These are phyloP conservation scores for Waltergamsia citrina DNA, from an alignment of 2,329 filamentous ascomycete species.

Conservation along the genomic window DNA sequence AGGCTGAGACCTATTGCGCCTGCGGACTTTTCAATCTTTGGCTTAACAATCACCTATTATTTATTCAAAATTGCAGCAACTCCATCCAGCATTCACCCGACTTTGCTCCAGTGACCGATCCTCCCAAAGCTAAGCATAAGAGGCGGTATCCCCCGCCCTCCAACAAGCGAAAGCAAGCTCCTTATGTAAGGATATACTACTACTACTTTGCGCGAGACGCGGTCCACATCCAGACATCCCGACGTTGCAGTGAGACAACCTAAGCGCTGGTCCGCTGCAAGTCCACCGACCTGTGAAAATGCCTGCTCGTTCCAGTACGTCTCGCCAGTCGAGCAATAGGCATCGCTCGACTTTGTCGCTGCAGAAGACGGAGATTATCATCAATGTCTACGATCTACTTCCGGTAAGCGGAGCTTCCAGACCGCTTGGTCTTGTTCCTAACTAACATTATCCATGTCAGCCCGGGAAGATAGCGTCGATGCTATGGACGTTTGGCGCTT, in stretches of 20 bases:
- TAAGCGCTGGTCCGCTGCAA: too few species aligned
- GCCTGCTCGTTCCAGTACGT: background rate
- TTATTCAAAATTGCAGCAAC: too few species aligned
- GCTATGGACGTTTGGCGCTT: constrained; percentile 69
- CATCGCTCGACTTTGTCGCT: constrained; percentile 61
- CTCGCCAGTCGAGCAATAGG: constrained; percentile 12
- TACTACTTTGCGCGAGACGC: too few species aligned
- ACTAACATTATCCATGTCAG: constrained; percentile 23
- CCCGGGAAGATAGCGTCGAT: constrained; percentile 66
- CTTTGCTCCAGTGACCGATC: too few species aligned
- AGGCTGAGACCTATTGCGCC: too few species aligned
- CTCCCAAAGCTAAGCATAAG: too few species aligned
- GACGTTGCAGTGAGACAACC: background rate
- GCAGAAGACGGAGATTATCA: constrained; percentile 63
- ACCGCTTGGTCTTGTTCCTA: constrained; percentile 1
- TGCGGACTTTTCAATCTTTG: too few species aligned
- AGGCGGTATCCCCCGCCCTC: too few species aligned
- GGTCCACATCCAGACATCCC: background rate
- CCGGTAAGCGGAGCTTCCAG: constrained; percentile 38
- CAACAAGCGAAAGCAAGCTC: too few species aligned
- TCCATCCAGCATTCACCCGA: too few species aligned
- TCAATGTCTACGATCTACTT: constrained; percentile 71
- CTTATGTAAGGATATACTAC: too few species aligned
- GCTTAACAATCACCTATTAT: too few species aligned
- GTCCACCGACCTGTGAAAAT: background rate